A percentile compares a stretch with the other conserved stretches of the same genome.
Evolutionary conservation across 306 rosid genomes (phyloP).

Genomic region (Citrullus colocynthis): DNA sequence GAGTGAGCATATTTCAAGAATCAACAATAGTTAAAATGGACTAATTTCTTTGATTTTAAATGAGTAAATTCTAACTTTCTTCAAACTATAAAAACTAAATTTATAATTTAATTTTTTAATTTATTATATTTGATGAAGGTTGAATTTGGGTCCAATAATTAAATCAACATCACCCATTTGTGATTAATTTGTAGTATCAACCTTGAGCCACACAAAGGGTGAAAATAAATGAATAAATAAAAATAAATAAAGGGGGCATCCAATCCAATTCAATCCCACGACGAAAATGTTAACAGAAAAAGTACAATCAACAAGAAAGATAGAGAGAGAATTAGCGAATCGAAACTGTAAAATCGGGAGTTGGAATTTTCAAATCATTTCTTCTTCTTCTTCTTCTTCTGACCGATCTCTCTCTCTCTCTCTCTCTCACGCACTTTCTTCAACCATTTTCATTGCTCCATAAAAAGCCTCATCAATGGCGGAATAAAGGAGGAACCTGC

Average conservation of each 20-base stretch:
- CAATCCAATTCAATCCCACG: background rate
- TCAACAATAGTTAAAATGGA: too few species aligned
- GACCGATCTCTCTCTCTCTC: background rate
- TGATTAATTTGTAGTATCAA: too few species aligned
- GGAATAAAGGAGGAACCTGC: background rate
- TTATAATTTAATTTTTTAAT: too few species aligned
- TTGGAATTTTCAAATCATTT: background rate
- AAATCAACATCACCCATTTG: too few species aligned
- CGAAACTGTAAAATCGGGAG: background rate
- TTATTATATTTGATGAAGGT: too few species aligned
- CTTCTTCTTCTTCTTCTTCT: background rate
- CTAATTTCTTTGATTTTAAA: too few species aligned
- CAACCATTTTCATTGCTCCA: background rate
- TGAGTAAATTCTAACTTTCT: too few species aligned
- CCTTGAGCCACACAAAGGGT: too few species aligned
- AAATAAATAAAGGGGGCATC: background rate
- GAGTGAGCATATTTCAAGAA: too few species aligned
- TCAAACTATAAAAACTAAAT: too few species aligned
- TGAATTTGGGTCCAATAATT: too few species aligned
- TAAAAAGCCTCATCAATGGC: background rate
- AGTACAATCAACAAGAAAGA: background rate
- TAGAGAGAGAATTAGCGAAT: background rate
- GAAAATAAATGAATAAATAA: background rate
- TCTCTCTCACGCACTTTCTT: slow-evolving; percentile 4
- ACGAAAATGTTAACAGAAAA: background rate